Evolutionary conservation across 2,329 filamentous ascomycete genomes (phyloP).

Genomic region (Fusarium sterilihyphosum): DNA sequence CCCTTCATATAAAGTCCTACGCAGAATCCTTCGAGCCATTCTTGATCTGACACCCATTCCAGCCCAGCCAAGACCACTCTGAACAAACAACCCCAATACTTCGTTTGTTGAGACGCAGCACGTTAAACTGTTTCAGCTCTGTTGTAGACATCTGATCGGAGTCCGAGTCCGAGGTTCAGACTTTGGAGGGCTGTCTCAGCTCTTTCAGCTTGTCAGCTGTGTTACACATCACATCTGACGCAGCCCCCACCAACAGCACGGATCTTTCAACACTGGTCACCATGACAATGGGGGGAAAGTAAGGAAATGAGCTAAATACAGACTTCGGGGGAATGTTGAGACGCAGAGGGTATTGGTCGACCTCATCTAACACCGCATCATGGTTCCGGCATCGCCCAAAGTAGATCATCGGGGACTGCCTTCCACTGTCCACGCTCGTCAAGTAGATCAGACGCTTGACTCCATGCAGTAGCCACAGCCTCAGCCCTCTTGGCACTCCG

Average conservation of each 20-base stretch:
- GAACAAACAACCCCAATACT: neutral
- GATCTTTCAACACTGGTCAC: fast-evolving
- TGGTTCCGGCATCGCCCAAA: neutral
- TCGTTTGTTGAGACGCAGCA: neutral
- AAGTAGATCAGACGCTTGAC: neutral
- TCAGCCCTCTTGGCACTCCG: neutral
- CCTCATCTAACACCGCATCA: neutral
- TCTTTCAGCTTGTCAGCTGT: neutral
- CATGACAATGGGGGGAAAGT: fast-evolving
- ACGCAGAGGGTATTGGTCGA: fast-evolving
- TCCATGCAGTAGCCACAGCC: neutral
- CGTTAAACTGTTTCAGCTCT: neutral
- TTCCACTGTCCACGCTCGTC: neutral
- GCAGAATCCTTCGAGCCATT: neutral
- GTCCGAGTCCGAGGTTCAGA: neutral
- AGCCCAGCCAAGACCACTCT: neutral
- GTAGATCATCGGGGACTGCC: neutral
- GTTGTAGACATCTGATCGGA: neutral
- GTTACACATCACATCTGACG: neutral
- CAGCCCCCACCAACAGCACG: neutral
- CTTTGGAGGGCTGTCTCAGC: neutral
- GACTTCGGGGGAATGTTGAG: fast-evolving
- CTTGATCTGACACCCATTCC: neutral
- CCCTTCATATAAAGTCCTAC: neutral
- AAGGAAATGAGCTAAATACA: neutral